Conservation (phyloP, 495 filamentous ascomycete species). For the Aspergillus homomorphus region DNA sequence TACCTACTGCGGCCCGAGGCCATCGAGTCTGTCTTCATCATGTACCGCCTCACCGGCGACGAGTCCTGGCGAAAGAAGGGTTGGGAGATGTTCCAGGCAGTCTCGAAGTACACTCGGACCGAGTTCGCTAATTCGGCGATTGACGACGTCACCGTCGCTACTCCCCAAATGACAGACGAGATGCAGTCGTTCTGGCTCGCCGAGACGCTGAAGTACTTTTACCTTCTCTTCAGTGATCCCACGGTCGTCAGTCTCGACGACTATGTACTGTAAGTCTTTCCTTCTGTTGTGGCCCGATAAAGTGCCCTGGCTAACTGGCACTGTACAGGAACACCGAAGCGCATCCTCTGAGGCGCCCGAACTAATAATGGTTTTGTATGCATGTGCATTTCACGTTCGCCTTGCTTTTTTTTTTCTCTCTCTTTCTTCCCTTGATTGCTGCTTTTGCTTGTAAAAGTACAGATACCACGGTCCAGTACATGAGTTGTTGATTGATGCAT, state of each 20-base stretch:
- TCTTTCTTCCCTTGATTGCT: slow-evolving; percentile 6
- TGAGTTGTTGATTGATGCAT: slow-evolving; percentile 8
- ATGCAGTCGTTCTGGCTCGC: slow-evolving; percentile 67
- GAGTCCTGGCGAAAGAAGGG: slow-evolving; percentile 76
- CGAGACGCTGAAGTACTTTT: slow-evolving; percentile 82
- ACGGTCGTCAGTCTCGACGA: slow-evolving; percentile 76
- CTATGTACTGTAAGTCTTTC: slow-evolving; percentile 64
- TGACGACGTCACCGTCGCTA: slow-evolving; percentile 61
- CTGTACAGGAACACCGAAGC: slow-evolving; percentile 53
- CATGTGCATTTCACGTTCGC: slow-evolving; percentile 9
- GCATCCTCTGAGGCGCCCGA: slow-evolving; percentile 50
- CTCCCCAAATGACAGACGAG: slow-evolving; percentile 36
- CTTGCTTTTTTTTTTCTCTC: slow-evolving; percentile 7
- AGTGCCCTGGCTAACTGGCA: slow-evolving; percentile 7
- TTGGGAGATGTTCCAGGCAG: slow-evolving; percentile 84
- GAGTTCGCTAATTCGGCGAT: slow-evolving; percentile 70
- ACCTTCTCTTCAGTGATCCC: slow-evolving; percentile 69
- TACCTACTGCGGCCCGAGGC: slow-evolving; percentile 92
- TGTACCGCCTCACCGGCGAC: slow-evolving; percentile 89
- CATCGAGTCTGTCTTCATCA: slow-evolving; percentile 93
- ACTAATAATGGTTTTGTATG: slow-evolving; percentile 11
- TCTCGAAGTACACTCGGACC: slow-evolving; percentile 63
- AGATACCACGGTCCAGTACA: slow-evolving; percentile 16
- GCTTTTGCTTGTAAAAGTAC: slow-evolving; percentile 20
- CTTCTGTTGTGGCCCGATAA: background rate